Evolutionary conservation across 768 basidiomycete species (phyloP), one percentile per base, ranked within the genome.

Genomic region (Lactarius vividus): DNA sequence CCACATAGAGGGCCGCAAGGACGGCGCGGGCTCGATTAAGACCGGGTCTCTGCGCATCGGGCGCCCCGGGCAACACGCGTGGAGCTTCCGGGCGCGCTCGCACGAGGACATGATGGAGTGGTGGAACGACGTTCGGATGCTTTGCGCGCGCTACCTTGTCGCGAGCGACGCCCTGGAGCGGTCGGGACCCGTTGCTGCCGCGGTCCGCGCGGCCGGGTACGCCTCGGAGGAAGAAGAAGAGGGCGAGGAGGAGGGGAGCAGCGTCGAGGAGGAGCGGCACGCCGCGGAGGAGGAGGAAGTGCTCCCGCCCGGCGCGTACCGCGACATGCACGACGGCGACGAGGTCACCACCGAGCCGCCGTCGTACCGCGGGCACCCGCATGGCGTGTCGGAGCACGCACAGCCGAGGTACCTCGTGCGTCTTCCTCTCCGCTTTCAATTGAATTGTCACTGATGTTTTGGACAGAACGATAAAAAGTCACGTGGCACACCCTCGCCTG

Each of bases 71-170:
- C 79, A 85, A 61, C 83, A 86, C 71, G 92, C 92, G 33, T 98
- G 91, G 87, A 91, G 88, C 57, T 98, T 99, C 83, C 84, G 94
- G 40, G 85, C 91, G 55, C 80, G 96, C 66, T 90, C 88, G 65
- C 86, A 91, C 70, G 96, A 98, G 69, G 96, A 98, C 71, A 94
- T 98, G 94, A 94, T 98, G 94, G 97, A 99, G 79, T 97, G 97
- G 93, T 99, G 97, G 97, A 98, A 98, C 74, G 97, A 98, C 74
- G 82, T 96, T 46, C 78, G 92, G 67, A 95, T 96, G 93, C 79
- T 96, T 46, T 96, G 94, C 72, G 94, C 95, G 26, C 78, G 94
- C 68, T 98, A 97, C 75, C 83, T 99, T 61, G 93, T 98, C 46
- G 94, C 95, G 39, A 92, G 89, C 69, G 97, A 98, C 79, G 84